A percentile compares a stretch with the other conserved stretches of the same genome.
phyloP scores from a whole-genome alignment of 306 rosid genomes.

The Purshia tridentata region DNA sequence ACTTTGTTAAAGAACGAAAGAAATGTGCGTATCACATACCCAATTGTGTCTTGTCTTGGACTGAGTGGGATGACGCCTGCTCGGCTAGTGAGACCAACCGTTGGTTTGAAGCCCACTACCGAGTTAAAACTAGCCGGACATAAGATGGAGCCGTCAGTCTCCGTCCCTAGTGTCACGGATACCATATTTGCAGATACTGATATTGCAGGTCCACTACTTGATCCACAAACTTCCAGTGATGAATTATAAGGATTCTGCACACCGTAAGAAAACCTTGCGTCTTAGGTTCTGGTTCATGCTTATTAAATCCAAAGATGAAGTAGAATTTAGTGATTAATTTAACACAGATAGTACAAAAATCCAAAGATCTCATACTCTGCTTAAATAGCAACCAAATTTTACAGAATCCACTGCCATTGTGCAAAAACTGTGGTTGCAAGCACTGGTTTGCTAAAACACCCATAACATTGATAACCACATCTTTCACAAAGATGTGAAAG shows the following conservation, averaged over 20 bases:
- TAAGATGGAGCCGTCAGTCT: slow-evolving; percentile 60
- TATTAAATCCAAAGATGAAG: neutral
- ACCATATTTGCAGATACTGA: slow-evolving; percentile 67
- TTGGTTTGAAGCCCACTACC: slow-evolving; percentile 62
- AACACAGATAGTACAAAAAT: too few relatives aligned
- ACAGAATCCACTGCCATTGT: too few relatives aligned
- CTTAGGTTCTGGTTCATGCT: neutral
- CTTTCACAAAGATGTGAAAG: too few relatives aligned
- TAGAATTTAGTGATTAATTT: neutral
- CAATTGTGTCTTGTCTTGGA: slow-evolving; percentile 61
- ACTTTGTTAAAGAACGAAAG: slow-evolving; percentile 1
- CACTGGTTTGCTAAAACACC: too few relatives aligned
- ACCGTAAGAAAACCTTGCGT: neutral
- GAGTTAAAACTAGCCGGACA: slow-evolving; percentile 48
- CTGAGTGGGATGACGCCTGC: slow-evolving; percentile 63
- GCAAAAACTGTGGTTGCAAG: too few relatives aligned
- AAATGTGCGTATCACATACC: slow-evolving; percentile 35
- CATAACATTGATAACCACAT: too few relatives aligned
- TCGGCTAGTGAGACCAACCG: slow-evolving; percentile 73
- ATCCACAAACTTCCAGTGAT: slow-evolving; percentile 35
- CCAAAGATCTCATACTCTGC: too few relatives aligned
- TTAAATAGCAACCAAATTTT: too few relatives aligned
- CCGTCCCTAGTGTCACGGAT: slow-evolving; percentile 50
- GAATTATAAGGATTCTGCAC: slow-evolving; percentile 17
- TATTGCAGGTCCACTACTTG: slow-evolving; percentile 66